phyloP scores from a whole-genome alignment of 2,329 filamentous ascomycete species.

The Pezicula rhizophila region DNA sequence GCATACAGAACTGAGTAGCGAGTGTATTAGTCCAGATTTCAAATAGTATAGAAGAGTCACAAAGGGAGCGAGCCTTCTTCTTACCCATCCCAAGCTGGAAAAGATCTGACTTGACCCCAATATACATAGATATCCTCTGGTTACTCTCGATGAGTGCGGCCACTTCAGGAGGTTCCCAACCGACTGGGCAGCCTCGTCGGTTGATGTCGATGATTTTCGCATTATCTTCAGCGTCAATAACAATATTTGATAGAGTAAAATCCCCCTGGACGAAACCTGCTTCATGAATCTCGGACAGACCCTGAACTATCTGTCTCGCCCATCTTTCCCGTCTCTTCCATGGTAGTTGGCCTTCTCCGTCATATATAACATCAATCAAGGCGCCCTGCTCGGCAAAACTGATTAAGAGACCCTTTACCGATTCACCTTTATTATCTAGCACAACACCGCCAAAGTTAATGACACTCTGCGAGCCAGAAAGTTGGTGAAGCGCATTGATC shows the following conservation, averaged over 20 bases:
- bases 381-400: slow-evolving; percentile 81
- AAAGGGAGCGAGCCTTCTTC: neutral
- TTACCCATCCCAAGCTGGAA: slow-evolving; percentile 83
- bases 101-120: slow-evolving; percentile 94
- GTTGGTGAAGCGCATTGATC: slow-evolving; percentile 82
- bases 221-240: slow-evolving; percentile 76
- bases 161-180: slow-evolving; percentile 95
- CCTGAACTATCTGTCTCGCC: slow-evolving; percentile 86
- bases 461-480: slow-evolving; percentile 68
- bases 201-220: slow-evolving; percentile 99
- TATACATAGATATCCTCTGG: slow-evolving; percentile 92
- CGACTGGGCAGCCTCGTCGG: slow-evolving; percentile 89
- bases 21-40: neutral
- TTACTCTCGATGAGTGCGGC: slow-evolving; percentile 78
- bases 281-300: slow-evolving; percentile 89
- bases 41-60: neutral
- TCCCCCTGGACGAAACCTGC: slow-evolving; percentile 95
- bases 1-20: slow-evolving; percentile 71
- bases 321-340: slow-evolving; percentile 77
- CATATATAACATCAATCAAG: slow-evolving; percentile 85
- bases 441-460: slow-evolving; percentile 85
- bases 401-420: slow-evolving; percentile 85
- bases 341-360: slow-evolving; percentile 52
- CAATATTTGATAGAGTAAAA: slow-evolving; percentile 95
- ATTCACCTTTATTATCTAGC: slow-evolving; percentile 66